Evolutionary conservation across 2,329 filamentous ascomycete genomes (phyloP), one percentile per base, ranked within the genome.

Genomic region (Plectosphaerella cucumerina): DNA sequence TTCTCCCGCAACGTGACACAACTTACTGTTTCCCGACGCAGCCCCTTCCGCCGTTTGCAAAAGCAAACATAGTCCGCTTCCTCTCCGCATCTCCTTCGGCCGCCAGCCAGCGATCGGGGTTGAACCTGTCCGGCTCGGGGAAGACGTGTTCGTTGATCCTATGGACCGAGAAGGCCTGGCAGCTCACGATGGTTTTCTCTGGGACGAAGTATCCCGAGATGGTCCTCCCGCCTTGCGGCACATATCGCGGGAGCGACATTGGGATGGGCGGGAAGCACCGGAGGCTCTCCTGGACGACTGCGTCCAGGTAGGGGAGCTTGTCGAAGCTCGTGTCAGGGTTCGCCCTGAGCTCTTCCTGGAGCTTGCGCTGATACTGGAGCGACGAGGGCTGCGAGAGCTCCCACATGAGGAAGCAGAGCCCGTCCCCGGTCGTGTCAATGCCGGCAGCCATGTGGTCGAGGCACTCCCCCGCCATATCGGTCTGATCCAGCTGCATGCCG

Each of bases 81-180:
- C 82, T 74, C 59, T 93, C 87, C 53, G 86, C 78, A 59, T 93
- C 89, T 2, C 89, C 90, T 44, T 85, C 78, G 9, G 79, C 76
- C 15, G 78, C 82, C 56, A 96, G 80, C 92, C 92, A 97, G 58
- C 93, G 80, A 51, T 93, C 88, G 0, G 92, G 92, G 47, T 85
- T 76, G 62, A 92, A 97, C 6, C 67, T 70, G 53, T 96, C 87
- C 0, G 91, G 87, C 42, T 91, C 79, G 1, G 86, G 84, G 64
- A 95, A 97, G 1, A 90, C 86, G 50, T 84, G 76, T 11, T 70
- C 64, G 56, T 86, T 78, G 50, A 82, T 70, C 18, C 77, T 75
- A 56, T 86, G 80, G 33, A 84, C 71, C 11, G 81, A 84, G 60
- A 77, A 81, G 1, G 82, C 77, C 64, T 86, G 82, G 55, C 76